Evolutionary conservation across 495 filamentous ascomycete genomes (phyloP).

Genomic region (Sporormia fimetaria): DNA sequence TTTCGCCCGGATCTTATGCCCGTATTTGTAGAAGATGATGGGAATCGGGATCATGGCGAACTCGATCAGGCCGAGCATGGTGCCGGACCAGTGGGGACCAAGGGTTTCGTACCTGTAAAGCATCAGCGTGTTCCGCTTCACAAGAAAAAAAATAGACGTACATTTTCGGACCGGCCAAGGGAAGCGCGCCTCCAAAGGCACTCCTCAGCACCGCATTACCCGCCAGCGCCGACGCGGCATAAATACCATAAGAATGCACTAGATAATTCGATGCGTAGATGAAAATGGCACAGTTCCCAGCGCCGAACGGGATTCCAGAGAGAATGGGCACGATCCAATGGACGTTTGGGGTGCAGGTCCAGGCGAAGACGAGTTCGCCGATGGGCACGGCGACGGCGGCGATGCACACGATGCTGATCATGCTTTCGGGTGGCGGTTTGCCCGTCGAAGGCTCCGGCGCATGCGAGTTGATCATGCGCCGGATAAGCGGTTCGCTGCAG

Average conservation of each 20-base stretch:
- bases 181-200: conserved; percentile 56
- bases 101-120: conserved; percentile 30
- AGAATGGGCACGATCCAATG: conserved; percentile 66
- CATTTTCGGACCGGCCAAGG: conserved; percentile 62
- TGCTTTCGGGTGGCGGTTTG: conserved; percentile 58
- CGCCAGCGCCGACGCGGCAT: conserved; percentile 64
- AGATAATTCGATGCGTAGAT: conserved; percentile 74
- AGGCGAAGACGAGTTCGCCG: conserved; percentile 68
- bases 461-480: conserved; percentile 61
- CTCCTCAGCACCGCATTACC: conserved; percentile 64
- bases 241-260: conserved; percentile 65
- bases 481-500: conserved; percentile 54
- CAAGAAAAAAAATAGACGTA: conserved; percentile 35
- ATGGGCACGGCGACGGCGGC: conserved; percentile 56
- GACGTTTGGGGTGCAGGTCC: conserved; percentile 63
- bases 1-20: conserved; percentile 52
- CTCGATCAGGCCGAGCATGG: conserved; percentile 59
- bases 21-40: conserved; percentile 66
- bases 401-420: conserved; percentile 58
- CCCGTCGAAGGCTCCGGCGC: conserved; percentile 57
- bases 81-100: conserved; percentile 69
- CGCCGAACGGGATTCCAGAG: conserved; percentile 67
- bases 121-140: background rate
- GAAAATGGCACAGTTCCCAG: conserved; percentile 66
- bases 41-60: conserved; percentile 65